Evolutionary conservation across 1,284 basidiomycete genomes (phyloP), one percentile per base, ranked within the genome.

Genomic region (Apiotrichum brassicae): DNA sequence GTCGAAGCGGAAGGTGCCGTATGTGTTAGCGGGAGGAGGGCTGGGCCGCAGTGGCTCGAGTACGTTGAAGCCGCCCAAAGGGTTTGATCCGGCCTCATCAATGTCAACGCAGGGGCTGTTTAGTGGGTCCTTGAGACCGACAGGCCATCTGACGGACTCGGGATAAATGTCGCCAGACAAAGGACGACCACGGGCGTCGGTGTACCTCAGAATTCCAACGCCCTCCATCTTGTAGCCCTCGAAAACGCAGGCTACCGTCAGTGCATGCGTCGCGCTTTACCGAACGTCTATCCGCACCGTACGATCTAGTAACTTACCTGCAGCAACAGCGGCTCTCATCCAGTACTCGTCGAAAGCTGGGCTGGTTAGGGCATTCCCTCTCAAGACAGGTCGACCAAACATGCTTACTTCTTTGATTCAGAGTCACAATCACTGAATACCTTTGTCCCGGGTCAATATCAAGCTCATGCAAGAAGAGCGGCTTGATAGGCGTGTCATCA

Each of bases 361-460:
- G n/a, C n/a, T n/a, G n/a, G n/a, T n/a, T n/a, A n/a, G n/a, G n/a
- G n/a, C n/a, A n/a, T n/a, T n/a, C n/a, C n/a, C n/a, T n/a, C n/a
- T n/a, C n/a, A n/a, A n/a, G n/a, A n/a, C n/a, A n/a, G n/a, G n/a
- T n/a, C n/a, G n/a, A n/a, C n/a, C n/a, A n/a, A n/a, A n/a, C n/a
- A 36, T 19, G 20, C 3, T 34, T 26, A 33, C n/a, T 30, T 11
- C 68, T 64, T 33, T 60, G 45, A 34, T 56, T 51, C 13, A 69
- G 63, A 40, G 64, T 51, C 23, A 74, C 40, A 24, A 72, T 47
- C 25, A 63, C 60, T 8, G 65, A 68, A 43, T 63, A 64, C 43
- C 72, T 63, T 52, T 73, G 65, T 1, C 62, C 69, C 2, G 56
- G 54, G 2, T 46, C 58, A 3, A 64, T 35, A 3, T 49, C 40